Evolutionary conservation across 345 rosid species (phyloP).

Genomic region (Sisymbrium altissimum): DNA sequence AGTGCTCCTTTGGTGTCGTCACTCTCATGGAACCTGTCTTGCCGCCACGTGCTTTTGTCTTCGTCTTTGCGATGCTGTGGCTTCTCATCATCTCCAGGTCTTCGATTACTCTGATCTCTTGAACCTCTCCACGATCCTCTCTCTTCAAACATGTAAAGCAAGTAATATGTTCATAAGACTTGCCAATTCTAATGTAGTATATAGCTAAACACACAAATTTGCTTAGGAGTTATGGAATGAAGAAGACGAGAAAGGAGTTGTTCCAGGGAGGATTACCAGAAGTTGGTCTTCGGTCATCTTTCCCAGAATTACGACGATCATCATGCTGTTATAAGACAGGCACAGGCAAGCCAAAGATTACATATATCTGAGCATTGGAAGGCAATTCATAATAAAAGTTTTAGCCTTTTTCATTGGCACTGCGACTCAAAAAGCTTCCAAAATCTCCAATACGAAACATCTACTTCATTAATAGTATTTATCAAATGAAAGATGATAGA

Average conservation of each 20-base stretch:
- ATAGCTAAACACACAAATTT: neutral
- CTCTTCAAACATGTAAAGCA: conserved; percentile 41
- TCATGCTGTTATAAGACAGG: conserved; percentile 87
- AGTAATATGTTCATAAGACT: neutral
- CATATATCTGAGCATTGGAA: conserved; percentile 46
- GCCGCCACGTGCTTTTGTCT: conserved; percentile 50
- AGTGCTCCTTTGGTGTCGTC: conserved; percentile 46
- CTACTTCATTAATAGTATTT: neutral
- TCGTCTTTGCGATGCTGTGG: conserved; percentile 42
- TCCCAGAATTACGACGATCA: conserved; percentile 62
- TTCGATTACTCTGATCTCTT: conserved; percentile 45
- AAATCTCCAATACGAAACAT: neutral
- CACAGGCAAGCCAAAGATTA: conserved; percentile 80
- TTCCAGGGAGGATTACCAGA: conserved; percentile 41
- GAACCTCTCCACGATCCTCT: conserved; percentile 59
- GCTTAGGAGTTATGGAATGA: neutral
- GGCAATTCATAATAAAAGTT: conserved; percentile 23
- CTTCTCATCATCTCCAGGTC: conserved; percentile 46
- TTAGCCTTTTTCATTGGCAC: neutral
- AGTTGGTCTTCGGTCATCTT: conserved; percentile 60
- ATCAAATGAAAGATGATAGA: neutral
- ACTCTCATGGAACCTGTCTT: conserved; percentile 60
- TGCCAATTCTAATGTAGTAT: neutral
- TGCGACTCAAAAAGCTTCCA: neutral
- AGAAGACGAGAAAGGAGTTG: neutral